phyloP scores from a whole-genome alignment of 2,329 filamentous ascomycete species.

The Neopestalotiopsis clavispora region DNA sequence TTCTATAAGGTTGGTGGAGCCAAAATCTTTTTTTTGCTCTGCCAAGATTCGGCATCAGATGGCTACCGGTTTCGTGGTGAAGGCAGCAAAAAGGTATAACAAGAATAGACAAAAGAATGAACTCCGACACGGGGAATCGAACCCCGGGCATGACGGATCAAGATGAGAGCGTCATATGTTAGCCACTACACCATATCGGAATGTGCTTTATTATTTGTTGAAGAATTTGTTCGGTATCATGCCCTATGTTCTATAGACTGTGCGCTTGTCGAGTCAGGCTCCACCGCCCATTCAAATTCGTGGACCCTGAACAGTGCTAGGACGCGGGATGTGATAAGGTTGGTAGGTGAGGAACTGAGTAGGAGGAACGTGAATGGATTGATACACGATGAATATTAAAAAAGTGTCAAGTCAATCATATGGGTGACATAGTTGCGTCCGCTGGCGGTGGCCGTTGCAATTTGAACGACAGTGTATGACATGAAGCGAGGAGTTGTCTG shows the following conservation, averaged over 20 bases:
- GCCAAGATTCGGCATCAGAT: background rate
- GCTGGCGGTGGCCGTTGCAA: too few species aligned
- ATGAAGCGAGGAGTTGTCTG: too few species aligned
- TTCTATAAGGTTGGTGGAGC: background rate
- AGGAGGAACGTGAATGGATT: background rate
- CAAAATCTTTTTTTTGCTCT: background rate
- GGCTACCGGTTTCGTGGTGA: background rate
- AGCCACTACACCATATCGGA: constrained; percentile 42
- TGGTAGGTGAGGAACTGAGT: background rate
- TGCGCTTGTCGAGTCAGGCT: background rate
- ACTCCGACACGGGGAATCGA: constrained; percentile 35
- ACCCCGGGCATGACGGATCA: constrained; percentile 33
- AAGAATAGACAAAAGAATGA: background rate
- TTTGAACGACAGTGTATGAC: too few species aligned
- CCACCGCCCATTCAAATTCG: background rate
- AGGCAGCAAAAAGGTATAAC: background rate
- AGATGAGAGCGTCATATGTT: constrained; percentile 42
- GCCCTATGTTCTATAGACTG: background rate
- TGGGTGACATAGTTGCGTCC: too few species aligned
- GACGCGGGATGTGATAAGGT: background rate
- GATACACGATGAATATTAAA: background rate
- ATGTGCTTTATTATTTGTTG: background rate
- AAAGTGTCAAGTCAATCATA: too few species aligned
- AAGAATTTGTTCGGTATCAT: too few species aligned
- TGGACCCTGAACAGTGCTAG: background rate